Conservation (phyloP, 164 flowering plant genomes). For the Sextonia rubra region DNA sequence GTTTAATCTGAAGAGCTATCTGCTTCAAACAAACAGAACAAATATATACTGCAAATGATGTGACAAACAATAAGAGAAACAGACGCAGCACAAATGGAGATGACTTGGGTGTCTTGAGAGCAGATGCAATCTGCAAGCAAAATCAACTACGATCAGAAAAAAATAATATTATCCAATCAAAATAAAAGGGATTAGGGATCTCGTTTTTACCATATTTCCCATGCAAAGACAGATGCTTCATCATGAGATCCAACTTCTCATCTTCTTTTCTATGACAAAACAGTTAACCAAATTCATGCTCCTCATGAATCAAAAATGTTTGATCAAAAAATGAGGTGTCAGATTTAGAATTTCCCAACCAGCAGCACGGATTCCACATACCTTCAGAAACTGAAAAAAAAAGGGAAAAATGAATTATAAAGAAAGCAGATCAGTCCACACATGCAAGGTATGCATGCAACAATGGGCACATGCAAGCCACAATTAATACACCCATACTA, state of each 20-base stretch:
- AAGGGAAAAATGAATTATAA: not conserved
- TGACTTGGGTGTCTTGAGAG: slow-evolving; percentile 21
- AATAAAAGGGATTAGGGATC: not conserved
- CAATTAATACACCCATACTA: not conserved
- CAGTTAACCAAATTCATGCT: not conserved
- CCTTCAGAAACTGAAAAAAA: not conserved
- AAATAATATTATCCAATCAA: not conserved
- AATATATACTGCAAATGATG: slow-evolving; percentile 21
- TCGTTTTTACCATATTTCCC: slow-evolving; percentile 7
- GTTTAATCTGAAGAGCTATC: slow-evolving; percentile 11
- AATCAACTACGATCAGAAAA: slow-evolving; percentile 6
- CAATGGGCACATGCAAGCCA: not conserved
- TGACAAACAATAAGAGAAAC: slow-evolving; percentile 19
- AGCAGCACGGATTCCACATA: not conserved
- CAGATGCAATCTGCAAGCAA: slow-evolving; percentile 20
- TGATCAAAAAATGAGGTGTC: slow-evolving; percentile 4
- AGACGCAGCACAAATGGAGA: slow-evolving; percentile 16
- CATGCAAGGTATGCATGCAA: not conserved
- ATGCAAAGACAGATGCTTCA: slow-evolving; percentile 1
- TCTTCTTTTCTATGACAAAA: slow-evolving; percentile 4
- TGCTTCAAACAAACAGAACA: slow-evolving; percentile 20
- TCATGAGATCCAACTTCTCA: slow-evolving; percentile 9
- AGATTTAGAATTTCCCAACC: not conserved
- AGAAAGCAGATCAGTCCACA: not conserved
- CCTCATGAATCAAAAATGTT: slow-evolving; percentile 6